Conservation (phyloP, 805 yeast genomes). For the Hyphopichia homilentoma region DNA sequence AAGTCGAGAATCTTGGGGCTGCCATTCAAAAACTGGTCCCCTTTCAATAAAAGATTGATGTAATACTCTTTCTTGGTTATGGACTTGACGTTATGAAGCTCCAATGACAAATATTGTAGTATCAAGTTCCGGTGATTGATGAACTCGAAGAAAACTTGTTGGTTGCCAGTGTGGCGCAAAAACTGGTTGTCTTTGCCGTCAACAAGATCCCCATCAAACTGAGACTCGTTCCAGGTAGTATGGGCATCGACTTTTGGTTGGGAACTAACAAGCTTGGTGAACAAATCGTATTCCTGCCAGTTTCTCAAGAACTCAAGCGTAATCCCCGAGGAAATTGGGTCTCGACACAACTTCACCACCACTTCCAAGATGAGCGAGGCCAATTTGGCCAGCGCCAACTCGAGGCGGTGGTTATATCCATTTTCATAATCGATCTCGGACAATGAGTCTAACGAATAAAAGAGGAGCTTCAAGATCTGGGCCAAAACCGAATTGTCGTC, state of each 20-base stretch:
- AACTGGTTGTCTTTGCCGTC: slow-evolving; percentile 25
- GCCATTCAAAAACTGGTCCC: slow-evolving; percentile 48
- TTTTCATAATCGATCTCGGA: slow-evolving; percentile 31
- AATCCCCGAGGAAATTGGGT: slow-evolving; percentile 48
- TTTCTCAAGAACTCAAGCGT: slow-evolving; percentile 52
- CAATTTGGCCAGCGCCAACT: slow-evolving; percentile 55
- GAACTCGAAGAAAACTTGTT: slow-evolving; percentile 58
- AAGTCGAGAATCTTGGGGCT: slow-evolving; percentile 67
- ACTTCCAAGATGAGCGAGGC: slow-evolving; percentile 58
- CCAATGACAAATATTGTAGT: slow-evolving; percentile 65
- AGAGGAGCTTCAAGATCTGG: slow-evolving; percentile 48
- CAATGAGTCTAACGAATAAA: slow-evolving; percentile 42
- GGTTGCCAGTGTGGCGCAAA: slow-evolving; percentile 27
- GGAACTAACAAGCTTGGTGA: slow-evolving; percentile 46
- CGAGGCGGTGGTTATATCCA: slow-evolving; percentile 35
- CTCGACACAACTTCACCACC: slow-evolving; percentile 56
- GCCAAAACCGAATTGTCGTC: slow-evolving; percentile 55
- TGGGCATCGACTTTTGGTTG: slow-evolving; percentile 53
- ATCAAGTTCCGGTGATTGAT: slow-evolving; percentile 57
- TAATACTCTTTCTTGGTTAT: slow-evolving; percentile 51
- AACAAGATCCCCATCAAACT: slow-evolving; percentile 41
- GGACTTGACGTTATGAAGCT: slow-evolving; percentile 61
- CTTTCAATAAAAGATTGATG: slow-evolving; percentile 49
- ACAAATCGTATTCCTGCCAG: slow-evolving; percentile 35
- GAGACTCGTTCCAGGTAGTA: slow-evolving; percentile 52